Base-by-base conservation (phyloP, 371 early-diverging fungal genomes). In the Mucor circinelloides region DNA sequence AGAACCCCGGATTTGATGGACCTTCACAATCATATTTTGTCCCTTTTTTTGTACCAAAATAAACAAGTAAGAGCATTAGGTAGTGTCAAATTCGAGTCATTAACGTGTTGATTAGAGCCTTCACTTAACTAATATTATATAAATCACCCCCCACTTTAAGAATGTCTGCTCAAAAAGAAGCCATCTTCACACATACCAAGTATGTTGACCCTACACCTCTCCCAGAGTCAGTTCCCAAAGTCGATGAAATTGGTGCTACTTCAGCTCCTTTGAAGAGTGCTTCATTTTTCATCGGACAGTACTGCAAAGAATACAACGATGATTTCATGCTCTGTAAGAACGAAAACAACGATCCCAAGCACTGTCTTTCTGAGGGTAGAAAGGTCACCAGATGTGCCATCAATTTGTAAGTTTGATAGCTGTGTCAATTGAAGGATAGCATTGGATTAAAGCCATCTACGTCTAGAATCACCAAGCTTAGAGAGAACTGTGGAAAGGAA, bases 291-390 rank as follows among this genome's bases (percentile, higher is more conserved):
- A 91, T 97, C 73, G 94, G 93, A 42, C 79, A 87, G 59, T 87
- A 90, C 74, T 98, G 98, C 91, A 90, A 93, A 78, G 91, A 89
- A 63, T 96, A 94, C 85, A 92, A 90, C 70, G 96, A 97, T 69
- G 98, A 98, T 77, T 98, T 93, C 74, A 95, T 98, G 94, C 88
- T 94, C 58, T 97, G 98, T 89, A 98, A 97, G 85, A 82, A 86
- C 70, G 96, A 96, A 73, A 92, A 87, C 81, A 85, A 87, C 68
- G 92, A 96, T 72, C 98, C 98, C 19, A 84, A 87, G 66, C 92
- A 93, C 70, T 98, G 97, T 74, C 81, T 97, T 66, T 87, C 88
- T 81, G 97, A 97, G 71, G 98, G 98, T 17, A 89, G 97, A 71
- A 93, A 93, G 70, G 97, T 97, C 68, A 98, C 97, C 34, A 92